Evolutionary conservation across 768 basidiomycete genomes (phyloP), one percentile per base, ranked within the genome.

Genomic region (Suillus luteus): DNA sequence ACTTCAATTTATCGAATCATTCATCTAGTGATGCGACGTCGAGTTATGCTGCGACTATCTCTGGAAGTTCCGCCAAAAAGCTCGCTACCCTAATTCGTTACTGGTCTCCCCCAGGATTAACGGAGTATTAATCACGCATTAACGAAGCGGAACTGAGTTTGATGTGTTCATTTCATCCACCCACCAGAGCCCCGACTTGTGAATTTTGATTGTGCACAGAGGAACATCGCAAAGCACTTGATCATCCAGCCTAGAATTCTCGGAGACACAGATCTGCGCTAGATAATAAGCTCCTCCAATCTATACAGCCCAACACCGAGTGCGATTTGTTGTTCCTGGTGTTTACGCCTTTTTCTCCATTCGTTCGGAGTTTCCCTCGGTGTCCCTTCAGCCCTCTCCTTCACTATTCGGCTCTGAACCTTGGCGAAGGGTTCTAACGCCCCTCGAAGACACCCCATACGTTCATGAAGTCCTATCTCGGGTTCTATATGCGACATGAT

Each of bases 271-370:
- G 58, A 10, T 15, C 35, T 51, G 10, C 55, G 51, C 63, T 77
- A 90, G 64, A 91, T 73, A 40, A 82, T 76, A 66, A 93, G 78
- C 68, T 91, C 88, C 68, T 93, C 91, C 64, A 93, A 70, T 73
- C 85, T 54, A 19, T 54, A 54, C 33, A 54, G 52, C 52, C 52
- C 52, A 12, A 54, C 33, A 19, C 52, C 52, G 33, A 54, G 52
- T 14, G 52, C 31, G 14, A 54, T 31, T 19, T 54, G 52, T 66
- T 86, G 84, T 41, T 81, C 81, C n/a, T 78, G 80, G 66, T 79
- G 75, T 73, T 83, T 86, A 70, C 77, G 80, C 69, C 85, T 77
- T 73, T 80, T 81, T 66, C 79, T 82, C 85, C 82, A 83, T 70
- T 86, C 86, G 10, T 66, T 71, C 24, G 65, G 62, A 6, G 70